A percentile compares a stretch with the other conserved stretches of the same genome.
phyloP scores from a whole-genome alignment of 108 stramenopile genomes.

The Conticribra weissflogii region DNA sequence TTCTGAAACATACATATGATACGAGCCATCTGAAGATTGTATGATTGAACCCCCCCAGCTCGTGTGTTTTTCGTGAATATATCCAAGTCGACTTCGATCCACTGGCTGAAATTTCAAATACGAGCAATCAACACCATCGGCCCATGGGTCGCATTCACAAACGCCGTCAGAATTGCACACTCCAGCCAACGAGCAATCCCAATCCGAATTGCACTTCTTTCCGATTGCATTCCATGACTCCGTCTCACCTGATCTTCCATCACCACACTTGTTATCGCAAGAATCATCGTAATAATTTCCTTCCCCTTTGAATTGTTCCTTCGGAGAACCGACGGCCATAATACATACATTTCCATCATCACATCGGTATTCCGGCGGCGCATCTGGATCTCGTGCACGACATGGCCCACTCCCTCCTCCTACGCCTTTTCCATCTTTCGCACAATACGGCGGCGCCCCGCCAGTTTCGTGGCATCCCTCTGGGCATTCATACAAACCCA shows the following conservation, averaged over 20 bases:
- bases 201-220: constrained; percentile 13
- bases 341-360: constrained; percentile 38
- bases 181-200: constrained; percentile 36
- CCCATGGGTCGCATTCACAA: constrained; percentile 41
- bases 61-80: constrained; percentile 26
- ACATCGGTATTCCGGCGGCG: constrained; percentile 36
- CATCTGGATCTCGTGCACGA: constrained; percentile 24
- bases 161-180: constrained; percentile 16
- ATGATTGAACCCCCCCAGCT: constrained; percentile 38
- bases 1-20: constrained; percentile 40
- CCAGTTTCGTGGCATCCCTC: constrained; percentile 32
- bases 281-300: constrained; percentile 31
- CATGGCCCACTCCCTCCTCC: constrained; percentile 10
- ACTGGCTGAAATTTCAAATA: constrained; percentile 43
- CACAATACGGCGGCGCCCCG: constrained; percentile 23
- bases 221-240: constrained; percentile 1
- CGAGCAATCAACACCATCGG: constrained; percentile 34
- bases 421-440: constrained; percentile 4
- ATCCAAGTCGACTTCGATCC: constrained; percentile 18
- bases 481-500: constrained; percentile 18
- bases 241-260: constrained; percentile 6
- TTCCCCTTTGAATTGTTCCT: constrained; percentile 27
- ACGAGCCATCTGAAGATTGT: constrained; percentile 16
- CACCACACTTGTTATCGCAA: constrained; percentile 39
- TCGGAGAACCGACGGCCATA: constrained; percentile 28